Evolutionary conservation across 768 basidiomycete genomes (phyloP), one percentile per base, ranked within the genome.

Genomic region (Amanita polypyramis): DNA sequence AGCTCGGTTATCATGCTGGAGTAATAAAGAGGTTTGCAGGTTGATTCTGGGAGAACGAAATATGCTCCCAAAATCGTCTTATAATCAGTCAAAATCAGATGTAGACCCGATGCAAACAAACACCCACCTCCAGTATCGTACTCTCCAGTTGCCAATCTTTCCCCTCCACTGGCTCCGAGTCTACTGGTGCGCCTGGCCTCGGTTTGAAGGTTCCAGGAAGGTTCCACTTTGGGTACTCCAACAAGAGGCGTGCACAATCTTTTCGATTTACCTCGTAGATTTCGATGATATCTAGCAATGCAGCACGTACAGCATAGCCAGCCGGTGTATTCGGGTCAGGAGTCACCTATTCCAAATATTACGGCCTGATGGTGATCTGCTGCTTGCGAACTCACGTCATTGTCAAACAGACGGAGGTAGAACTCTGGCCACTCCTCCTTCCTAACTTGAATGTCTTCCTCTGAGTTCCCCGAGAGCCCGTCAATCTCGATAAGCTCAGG

Each of bases 221-320:
- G 47, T 82, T 77, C 87, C 92, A 96, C 57, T 82, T 84, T 1
- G 89, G 86, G 47, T 86, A 82, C 61, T 91, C 85, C 38, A 96
- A 73, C 5, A 98, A 70, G 6, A 97, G 67, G 2, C 87, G 73
- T 1, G 96, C 94, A 54, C 85, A 87, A 57, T 99, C 96, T 62
- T 95, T 96, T 47, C 96, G 79, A 62, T 99, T 98, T 43, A 96
- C 78, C 62, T 98, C 95, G 57, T 89, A 98, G 12, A 97, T 85
- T 49, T 90, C 79, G 35, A 96, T 64, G 15, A 83, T 75, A 58
- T 97, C 93, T 5, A 79, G 65, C 8, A 96, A 62, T 19, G 80
- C 71, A 9, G 82, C 75, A 20, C 85, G 85, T 4, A 96, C 73
- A 21, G 83, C 70, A 63, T 92, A 95, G 3, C 93, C 93, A 7